phyloP scores from a whole-genome alignment of 345 rosid species.

The Lepidium aucheri region DNA sequence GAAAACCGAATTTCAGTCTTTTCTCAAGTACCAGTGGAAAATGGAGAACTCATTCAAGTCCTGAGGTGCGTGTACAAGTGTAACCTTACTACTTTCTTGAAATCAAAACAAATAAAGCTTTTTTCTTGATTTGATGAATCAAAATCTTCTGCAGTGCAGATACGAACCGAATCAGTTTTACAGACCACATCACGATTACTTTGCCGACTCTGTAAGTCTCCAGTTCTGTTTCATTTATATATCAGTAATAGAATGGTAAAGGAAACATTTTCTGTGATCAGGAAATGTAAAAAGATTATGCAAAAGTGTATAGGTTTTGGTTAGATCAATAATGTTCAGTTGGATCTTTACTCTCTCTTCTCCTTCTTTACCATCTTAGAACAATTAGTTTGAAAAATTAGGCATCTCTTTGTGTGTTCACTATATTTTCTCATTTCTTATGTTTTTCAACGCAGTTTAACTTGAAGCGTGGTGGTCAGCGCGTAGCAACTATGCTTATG shows the following conservation, averaged over 20 bases:
- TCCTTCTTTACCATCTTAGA: not conserved
- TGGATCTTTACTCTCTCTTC: not conserved
- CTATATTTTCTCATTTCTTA: not conserved
- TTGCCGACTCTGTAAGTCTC: constrained; percentile 74
- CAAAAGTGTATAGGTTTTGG: not conserved
- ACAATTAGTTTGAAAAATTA: not conserved
- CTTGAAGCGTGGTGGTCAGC: constrained; percentile 88
- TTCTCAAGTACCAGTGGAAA: constrained; percentile 87
- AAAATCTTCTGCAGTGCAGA: constrained; percentile 83
- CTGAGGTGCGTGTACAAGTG: constrained; percentile 47
- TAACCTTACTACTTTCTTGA: constrained; percentile 11
- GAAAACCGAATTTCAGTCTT: constrained; percentile 87
- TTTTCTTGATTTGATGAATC: constrained; percentile 41
- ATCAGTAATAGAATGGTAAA: not conserved
- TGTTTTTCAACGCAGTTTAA: constrained; percentile 47
- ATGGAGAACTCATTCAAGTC: constrained; percentile 94
- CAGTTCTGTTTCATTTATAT: not conserved
- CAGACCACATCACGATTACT: constrained; percentile 94
- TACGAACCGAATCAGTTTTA: constrained; percentile 79
- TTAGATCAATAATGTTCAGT: not conserved
- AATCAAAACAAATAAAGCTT: constrained; percentile 18
- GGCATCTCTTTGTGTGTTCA: not conserved
- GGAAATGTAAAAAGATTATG: not conserved
- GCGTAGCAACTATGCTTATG: constrained; percentile 91
- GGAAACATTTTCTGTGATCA: not conserved